phyloP scores from a whole-genome alignment of 202 grass and related monocot species.

The Panicum hallii region DNA sequence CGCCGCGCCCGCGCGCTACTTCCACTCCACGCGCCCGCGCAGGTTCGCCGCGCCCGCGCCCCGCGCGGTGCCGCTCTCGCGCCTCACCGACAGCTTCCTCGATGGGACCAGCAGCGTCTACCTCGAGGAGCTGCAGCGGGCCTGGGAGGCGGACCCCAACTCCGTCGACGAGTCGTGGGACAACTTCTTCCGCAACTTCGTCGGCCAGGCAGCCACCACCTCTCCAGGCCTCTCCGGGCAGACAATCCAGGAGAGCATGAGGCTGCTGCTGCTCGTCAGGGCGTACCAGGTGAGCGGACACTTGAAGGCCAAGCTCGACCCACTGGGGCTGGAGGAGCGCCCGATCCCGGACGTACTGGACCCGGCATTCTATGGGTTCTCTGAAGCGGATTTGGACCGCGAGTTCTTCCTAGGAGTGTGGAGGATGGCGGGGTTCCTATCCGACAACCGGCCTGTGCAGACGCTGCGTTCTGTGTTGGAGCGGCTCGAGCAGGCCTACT shows the following conservation, averaged over 20 bases:
- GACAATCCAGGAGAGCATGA: constrained; percentile 98
- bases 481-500: constrained; percentile 85
- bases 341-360: constrained; percentile 64
- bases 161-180: constrained; percentile 95
- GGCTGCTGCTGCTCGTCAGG: constrained; percentile 79
- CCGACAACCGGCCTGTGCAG: constrained; percentile 88
- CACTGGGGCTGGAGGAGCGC: constrained; percentile 68
- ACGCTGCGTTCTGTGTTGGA: constrained; percentile 70
- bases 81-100: constrained; percentile 91
- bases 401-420: constrained; percentile 96
- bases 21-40: constrained; percentile 61
- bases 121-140: constrained; percentile 93
- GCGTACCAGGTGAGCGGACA: constrained; percentile 95
- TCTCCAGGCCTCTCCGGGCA: constrained; percentile 84
- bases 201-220: constrained; percentile 77
- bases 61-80: constrained; percentile 75
- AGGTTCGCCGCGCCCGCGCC: constrained; percentile 55
- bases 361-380: constrained; percentile 73
- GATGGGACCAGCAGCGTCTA: constrained; percentile 93
- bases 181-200: constrained; percentile 95
- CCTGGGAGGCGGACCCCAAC: constrained; percentile 78
- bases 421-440: constrained; percentile 91
- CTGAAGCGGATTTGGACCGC: constrained; percentile 77
- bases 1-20: constrained; percentile 40
- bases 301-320: constrained; percentile 88